Evolutionary conservation across 139 green algal genomes (phyloP), one percentile per base, ranked within the genome.

Genomic region (Chlamydomonas applanata): DNA sequence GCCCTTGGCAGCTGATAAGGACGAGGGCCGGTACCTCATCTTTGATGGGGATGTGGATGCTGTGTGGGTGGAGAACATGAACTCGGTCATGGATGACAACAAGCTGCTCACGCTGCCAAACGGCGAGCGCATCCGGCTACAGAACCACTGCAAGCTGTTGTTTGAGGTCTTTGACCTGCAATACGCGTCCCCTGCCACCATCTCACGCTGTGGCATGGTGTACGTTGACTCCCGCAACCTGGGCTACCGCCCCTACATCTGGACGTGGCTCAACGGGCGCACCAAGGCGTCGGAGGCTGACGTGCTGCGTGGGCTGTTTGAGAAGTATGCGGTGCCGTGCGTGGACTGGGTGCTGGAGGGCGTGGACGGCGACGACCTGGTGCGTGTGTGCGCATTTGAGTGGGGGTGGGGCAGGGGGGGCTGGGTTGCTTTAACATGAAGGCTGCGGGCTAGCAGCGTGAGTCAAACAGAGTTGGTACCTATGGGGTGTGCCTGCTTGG

Each of bases 61-160:
- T 20, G 86, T 94, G 82, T 96, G 91, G 91, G 90, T 96, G 69
- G 91, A 96, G 81, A 94, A 95, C 83, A 94, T 96, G 89, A 96
- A 96, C 82, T 87, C 72, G 36, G 90, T 94, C 9, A 95, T 96
- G 91, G 91, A 96, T 77, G 91, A 96, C 81, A 96, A 96, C 86
- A 90, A 91, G 77, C 85, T 96, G 66, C 84, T 96, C 44, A 94
- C 89, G 30, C 85, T 96, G 73, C 89, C 91, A 44, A 94, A 96
- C 79, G 88, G 90, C 35, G 89, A 96, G 82, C 87, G 91, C 68
- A 96, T 96, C 75, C 81, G 88, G 0, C 77, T 96, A 63, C 86
- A 91, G 78, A 81, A 89, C 66, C 84, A 94, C 79, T 91, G 83
- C 81, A 92, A 92, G 69, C 80, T 94, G 71, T 82, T 96, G 33